These are phyloP conservation scores for Globisporangium solare DNA, from an alignment of 352 stramenopile genomes.

Conservation along the genomic window DNA sequence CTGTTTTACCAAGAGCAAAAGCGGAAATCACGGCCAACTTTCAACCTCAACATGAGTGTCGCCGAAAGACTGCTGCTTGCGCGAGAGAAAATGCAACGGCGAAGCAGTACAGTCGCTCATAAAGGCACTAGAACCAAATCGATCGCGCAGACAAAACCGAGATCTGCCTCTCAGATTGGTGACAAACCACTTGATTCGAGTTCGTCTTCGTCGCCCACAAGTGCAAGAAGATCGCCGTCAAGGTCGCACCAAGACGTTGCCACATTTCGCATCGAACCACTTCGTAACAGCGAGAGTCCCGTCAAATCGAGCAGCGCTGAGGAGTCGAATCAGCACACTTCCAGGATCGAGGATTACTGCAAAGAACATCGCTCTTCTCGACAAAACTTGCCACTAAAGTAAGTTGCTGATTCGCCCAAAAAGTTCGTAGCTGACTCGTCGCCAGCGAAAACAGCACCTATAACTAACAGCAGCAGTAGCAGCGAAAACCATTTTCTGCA, in stretches of 20 bases:
- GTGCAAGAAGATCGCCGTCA: background rate
- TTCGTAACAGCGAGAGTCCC: conserved; percentile 4
- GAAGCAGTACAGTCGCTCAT: conserved; percentile 8
- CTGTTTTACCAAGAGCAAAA: conserved; percentile 55
- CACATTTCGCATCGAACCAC: conserved; percentile 18
- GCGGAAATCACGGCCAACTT: conserved; percentile 53
- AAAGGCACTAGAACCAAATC: conserved; percentile 1
- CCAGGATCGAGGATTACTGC: background rate
- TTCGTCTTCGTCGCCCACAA: background rate
- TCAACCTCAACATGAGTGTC: conserved; percentile 64
- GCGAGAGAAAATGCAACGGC: conserved; percentile 37
- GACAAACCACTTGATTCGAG: background rate
- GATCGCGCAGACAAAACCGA: conserved; percentile 7
- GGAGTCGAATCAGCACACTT: conserved; percentile 1
- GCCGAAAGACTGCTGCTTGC: conserved; percentile 53
- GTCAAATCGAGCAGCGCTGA: conserved; percentile 4
- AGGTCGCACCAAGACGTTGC: conserved; percentile 11
- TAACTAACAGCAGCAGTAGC: background rate
- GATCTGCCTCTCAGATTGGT: background rate
- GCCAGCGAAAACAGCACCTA: background rate
- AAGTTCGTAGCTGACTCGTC: background rate
- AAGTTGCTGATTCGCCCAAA: background rate
- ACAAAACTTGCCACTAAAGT: background rate
- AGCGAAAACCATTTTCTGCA: conserved; percentile 64
- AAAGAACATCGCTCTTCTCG: background rate